Evolutionary conservation across 306 rosid genomes (phyloP).

Genomic region (Castanea crenata): DNA sequence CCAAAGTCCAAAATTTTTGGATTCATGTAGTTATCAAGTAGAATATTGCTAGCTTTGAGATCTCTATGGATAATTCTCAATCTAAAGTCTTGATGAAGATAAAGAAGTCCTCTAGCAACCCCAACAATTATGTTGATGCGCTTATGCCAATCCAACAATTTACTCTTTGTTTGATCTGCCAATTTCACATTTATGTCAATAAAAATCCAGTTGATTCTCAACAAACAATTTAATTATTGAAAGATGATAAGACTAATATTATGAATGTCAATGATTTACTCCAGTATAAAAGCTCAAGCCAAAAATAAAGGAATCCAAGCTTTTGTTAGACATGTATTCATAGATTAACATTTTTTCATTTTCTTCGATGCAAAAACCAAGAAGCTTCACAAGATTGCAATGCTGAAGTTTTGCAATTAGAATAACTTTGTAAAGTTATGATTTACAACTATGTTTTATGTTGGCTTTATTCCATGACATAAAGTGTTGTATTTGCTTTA

Average conservation of each 20-base stretch:
- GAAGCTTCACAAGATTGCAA: conserved; percentile 41
- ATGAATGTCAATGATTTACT: background rate
- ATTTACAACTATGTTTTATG: too few relatives aligned
- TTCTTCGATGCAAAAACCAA: conserved; percentile 35
- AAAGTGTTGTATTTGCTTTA: too few relatives aligned
- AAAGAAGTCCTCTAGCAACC: conserved; percentile 29
- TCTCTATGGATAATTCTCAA: conserved; percentile 39
- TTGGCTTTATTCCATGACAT: too few relatives aligned
- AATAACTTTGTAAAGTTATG: background rate
- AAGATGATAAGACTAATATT: background rate
- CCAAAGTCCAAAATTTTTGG: conserved; percentile 69
- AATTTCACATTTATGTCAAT: background rate
- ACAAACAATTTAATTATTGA: background rate
- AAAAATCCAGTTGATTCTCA: background rate
- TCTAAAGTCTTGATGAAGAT: conserved; percentile 30
- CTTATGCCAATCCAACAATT: conserved; percentile 20
- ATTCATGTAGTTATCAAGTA: conserved; percentile 46
- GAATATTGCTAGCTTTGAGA: conserved; percentile 50
- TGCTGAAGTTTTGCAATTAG: conserved; percentile 46
- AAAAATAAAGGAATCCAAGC: conserved; percentile 43
- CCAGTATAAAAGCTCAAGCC: conserved; percentile 4
- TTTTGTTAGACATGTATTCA: conserved; percentile 39
- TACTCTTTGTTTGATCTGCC: background rate
- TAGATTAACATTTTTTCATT: conserved; percentile 34
- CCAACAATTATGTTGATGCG: conserved; percentile 26